phyloP scores from a whole-genome alignment of 345 rosid genomes.

The Pistacia integerrima region DNA sequence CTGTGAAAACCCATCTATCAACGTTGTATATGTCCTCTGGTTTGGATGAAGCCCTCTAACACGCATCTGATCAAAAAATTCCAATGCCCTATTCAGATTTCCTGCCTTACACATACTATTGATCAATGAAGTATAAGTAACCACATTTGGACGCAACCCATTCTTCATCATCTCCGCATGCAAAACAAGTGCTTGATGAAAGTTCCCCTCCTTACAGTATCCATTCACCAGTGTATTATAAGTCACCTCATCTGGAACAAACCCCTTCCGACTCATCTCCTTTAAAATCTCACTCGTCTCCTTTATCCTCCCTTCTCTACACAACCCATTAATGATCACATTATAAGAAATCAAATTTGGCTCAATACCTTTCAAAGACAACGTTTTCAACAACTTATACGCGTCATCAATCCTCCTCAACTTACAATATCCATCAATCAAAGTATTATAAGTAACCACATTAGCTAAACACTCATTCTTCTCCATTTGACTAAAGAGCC shows the following conservation, averaged over 20 bases:
- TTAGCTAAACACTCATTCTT: slow-evolving; percentile 66
- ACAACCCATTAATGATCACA: slow-evolving; percentile 73
- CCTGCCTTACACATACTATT: slow-evolving; percentile 81
- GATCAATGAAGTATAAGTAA: slow-evolving; percentile 83
- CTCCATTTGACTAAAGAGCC: slow-evolving; percentile 63
- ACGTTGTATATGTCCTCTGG: slow-evolving; percentile 75
- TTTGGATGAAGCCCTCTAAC: slow-evolving; percentile 76
- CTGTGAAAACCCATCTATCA: slow-evolving; percentile 83
- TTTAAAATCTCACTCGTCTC: slow-evolving; percentile 55
- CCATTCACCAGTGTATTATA: slow-evolving; percentile 86
- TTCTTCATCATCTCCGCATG: slow-evolving; percentile 70
- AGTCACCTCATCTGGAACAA: slow-evolving; percentile 69
- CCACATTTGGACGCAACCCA: slow-evolving; percentile 78
- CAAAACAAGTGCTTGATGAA: slow-evolving; percentile 84
- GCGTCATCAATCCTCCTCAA: slow-evolving; percentile 60
- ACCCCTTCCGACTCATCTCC: slow-evolving; percentile 67
- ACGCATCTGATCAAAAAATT: slow-evolving; percentile 81
- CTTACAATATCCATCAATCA: slow-evolving; percentile 75
- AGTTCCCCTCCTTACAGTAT: slow-evolving; percentile 71
- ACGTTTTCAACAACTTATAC: slow-evolving; percentile 48
- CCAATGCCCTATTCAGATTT: slow-evolving; percentile 77
- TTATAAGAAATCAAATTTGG: slow-evolving; percentile 81
- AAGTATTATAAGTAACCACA: slow-evolving; percentile 81
- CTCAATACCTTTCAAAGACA: slow-evolving; percentile 67
- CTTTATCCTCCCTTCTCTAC: slow-evolving; percentile 75